Evolutionary conservation across 2,329 filamentous ascomycete genomes (phyloP), one percentile per base, ranked within the genome.

Genomic region (Phialophora verrucosa): DNA sequence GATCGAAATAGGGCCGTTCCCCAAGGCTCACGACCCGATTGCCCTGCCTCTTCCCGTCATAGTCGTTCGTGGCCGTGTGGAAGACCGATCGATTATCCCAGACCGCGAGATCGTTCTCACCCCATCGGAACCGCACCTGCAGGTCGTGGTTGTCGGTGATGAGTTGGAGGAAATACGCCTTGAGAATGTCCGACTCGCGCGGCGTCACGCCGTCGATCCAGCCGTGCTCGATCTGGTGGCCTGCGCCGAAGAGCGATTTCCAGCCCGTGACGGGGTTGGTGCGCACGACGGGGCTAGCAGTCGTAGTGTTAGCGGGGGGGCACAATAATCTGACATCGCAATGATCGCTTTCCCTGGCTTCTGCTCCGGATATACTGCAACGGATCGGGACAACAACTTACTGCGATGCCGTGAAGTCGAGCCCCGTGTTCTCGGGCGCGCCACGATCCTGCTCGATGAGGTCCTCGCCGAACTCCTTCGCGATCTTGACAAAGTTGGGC

Each of bases 221-320:
- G 25, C 66, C 63, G 31, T 71, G 69, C 44, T 76, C 63, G 14
- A 75, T 70, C 59, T 77, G 76, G 14, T 66, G 54, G 1, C 75
- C 77, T 1, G 76, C 74, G 1, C 73, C 78, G 58, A 78, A 80
- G 6, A 80, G 59, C 77, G 75, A 83, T 76, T 87, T 88, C 86
- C 87, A 88, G 0, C 86, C 86, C 0, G 86, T 88, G 0, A 88
- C 86, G 0, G 87, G 87, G 69, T 89, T 88, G 2, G 86, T 88
- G 14, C 86, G 81, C 4, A 88, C 79, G 0, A 88, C 81, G 0
- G 85, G 85, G 69, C 88, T 85, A 0, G 17, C 10, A 10, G 14
- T 23, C 11, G 23, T 0, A 12, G 5, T 23, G 10, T 25, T 14
- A 51, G 35, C 6, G 38, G 17, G 14, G 1, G 14, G 17, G 38